A percentile compares a stretch with the other conserved stretches of the same genome.
Evolutionary conservation across 192 early-diverging fungal species (phyloP).

Genomic region (Coemansia sp.): DNA sequence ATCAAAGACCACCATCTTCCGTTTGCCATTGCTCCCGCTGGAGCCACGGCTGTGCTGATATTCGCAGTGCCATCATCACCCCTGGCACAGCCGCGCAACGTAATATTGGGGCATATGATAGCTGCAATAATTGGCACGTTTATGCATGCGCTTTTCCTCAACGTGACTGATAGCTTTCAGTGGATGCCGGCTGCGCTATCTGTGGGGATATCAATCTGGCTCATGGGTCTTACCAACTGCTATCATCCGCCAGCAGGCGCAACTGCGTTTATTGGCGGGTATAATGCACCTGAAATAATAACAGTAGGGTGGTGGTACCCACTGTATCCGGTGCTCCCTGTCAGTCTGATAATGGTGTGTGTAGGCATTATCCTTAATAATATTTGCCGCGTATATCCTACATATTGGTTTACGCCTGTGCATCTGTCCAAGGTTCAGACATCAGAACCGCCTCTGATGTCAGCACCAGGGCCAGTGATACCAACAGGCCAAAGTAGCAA

Average conservation of each 20-base stretch:
- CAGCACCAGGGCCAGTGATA: background rate
- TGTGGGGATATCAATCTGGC: conserved; percentile 35
- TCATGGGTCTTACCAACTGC: conserved; percentile 49
- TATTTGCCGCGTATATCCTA: conserved; percentile 36
- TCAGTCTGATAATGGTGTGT: conserved; percentile 31
- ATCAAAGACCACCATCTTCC: conserved; percentile 43
- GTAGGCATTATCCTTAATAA: conserved; percentile 44
- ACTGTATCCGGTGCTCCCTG: conserved; percentile 42
- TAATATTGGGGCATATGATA: conserved; percentile 39
- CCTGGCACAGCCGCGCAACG: conserved; percentile 46
- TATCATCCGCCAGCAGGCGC: conserved; percentile 53
- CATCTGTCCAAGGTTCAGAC: conserved; percentile 5
- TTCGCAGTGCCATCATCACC: conserved; percentile 44
- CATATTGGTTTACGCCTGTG: conserved; percentile 47
- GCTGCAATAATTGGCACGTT: conserved; percentile 41
- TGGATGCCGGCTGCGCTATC: conserved; percentile 50
- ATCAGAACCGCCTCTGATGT: background rate
- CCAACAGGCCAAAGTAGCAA: background rate
- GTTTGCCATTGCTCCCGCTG: conserved; percentile 46
- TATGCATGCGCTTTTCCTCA: conserved; percentile 36
- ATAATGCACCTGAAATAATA: conserved; percentile 16
- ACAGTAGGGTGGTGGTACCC: conserved; percentile 52
- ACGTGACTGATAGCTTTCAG: conserved; percentile 25
- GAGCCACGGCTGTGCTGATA: conserved; percentile 45
- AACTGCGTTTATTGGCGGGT: conserved; percentile 41